Conservation (phyloP, 108 stramenopile species). For the Cylindrotheca fusiformis region DNA sequence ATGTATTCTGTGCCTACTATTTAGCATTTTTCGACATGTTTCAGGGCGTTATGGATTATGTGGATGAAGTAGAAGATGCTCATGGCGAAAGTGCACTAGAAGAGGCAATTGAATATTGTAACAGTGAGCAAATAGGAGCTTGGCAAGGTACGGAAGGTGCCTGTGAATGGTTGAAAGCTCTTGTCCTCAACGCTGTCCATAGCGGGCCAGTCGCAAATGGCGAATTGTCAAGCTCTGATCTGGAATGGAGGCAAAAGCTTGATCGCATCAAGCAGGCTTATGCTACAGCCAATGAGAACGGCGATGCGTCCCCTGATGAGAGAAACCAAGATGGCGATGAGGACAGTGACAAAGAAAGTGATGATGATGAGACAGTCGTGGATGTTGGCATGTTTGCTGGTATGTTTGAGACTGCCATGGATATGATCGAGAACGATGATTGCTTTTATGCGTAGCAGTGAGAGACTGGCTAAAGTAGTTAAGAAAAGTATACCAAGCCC, state of each 20-base stretch:
- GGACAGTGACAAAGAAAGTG: conserved; percentile 39
- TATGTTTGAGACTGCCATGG: conserved; percentile 91
- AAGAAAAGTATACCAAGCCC: neutral
- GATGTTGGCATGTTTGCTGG: conserved; percentile 86
- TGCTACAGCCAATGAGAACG: conserved; percentile 7
- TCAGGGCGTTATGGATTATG: conserved; percentile 71
- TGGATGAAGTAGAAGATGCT: conserved; percentile 76
- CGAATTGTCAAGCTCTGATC: conserved; percentile 51
- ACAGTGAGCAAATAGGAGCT: conserved; percentile 50
- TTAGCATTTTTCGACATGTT: conserved; percentile 74
- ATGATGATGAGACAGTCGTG: conserved; percentile 43
- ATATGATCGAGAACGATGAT: conserved; percentile 71
- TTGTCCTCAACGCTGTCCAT: conserved; percentile 47
- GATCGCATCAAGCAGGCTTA: conserved; percentile 1
- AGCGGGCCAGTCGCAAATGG: conserved; percentile 36
- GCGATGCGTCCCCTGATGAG: conserved; percentile 9
- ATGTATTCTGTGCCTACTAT: conserved; percentile 72
- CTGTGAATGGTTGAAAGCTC: conserved; percentile 53
- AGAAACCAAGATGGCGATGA: conserved; percentile 26
- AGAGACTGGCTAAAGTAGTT: neutral
- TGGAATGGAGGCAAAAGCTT: conserved; percentile 28
- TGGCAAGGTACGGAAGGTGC: conserved; percentile 81
- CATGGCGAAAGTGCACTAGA: conserved; percentile 57
- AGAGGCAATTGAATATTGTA: conserved; percentile 85
- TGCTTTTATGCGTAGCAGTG: neutral